Conservation (phyloP, 768 basidiomycete species). For the Exidia glandulosa region DNA sequence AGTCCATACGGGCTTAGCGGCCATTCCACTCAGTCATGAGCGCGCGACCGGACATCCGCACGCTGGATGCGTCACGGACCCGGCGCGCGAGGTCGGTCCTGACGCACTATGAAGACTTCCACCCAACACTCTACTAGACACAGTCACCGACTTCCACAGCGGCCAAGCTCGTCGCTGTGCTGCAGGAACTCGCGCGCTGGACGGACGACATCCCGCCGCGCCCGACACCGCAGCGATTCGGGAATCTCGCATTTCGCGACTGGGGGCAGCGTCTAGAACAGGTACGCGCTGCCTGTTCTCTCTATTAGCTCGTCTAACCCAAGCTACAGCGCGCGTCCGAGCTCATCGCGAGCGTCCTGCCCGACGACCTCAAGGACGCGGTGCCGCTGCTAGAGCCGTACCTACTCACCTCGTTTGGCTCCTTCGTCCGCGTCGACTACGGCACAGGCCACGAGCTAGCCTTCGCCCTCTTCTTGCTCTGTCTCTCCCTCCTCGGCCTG, state of each 20-base stretch:
- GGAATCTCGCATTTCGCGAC: slow-evolving; percentile 80
- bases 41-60: too few species aligned
- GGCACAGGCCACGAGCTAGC: slow-evolving; percentile 94
- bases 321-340: slow-evolving; percentile 37
- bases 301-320: not conserved
- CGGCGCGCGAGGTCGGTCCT: slow-evolving; percentile 24
- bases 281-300: slow-evolving; percentile 31
- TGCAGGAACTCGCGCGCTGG: slow-evolving; percentile 62
- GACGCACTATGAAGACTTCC: not conserved
- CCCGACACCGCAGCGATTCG: slow-evolving; percentile 71
- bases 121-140: not conserved
- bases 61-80: slow-evolving; percentile 27
- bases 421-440: slow-evolving; percentile 85
- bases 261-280: slow-evolving; percentile 75
- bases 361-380: slow-evolving; percentile 29
- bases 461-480: slow-evolving; percentile 69
- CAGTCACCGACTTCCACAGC: slow-evolving; percentile 21
- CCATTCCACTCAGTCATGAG: too few species aligned
- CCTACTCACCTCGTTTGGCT: slow-evolving; percentile 76
- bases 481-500: slow-evolving; percentile 58
- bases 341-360: slow-evolving; percentile 40
- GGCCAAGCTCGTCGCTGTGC: slow-evolving; percentile 37
- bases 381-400: slow-evolving; percentile 68
- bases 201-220: slow-evolving; percentile 72
- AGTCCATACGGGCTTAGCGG: too few species aligned